Evolutionary conservation across 495 filamentous ascomycete species (phyloP), one percentile per base, ranked within the genome.

Genomic region (Venustampulla echinocandica): DNA sequence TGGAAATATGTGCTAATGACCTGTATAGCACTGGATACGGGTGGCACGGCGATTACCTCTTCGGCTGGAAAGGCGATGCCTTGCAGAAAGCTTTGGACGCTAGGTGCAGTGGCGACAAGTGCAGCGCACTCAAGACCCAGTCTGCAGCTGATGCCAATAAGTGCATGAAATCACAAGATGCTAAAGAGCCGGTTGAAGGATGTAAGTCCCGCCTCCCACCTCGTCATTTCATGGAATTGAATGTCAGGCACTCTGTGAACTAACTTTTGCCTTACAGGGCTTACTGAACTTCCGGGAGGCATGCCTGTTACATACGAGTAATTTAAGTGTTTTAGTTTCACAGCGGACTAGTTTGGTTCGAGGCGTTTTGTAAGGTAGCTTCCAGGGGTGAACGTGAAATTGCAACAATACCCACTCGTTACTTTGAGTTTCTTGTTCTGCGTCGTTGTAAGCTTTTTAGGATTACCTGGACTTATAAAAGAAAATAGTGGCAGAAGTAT

Each of bases 41-140:
- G 9, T 37, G 42, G 27, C 84, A 87, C 61, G 81, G 79, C 37
- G 84, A 87, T 67, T 87, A 87, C 66, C 55, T 88, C 49, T 83
- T 84, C 57, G 84, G 84, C 57, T 90, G 84, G 84, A 74, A 88
- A 58, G 68, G 69, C 33, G 58, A 70, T 27, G 62, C 70, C 33
- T 73, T 88, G 22, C 79, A 87, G 58, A 69, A 69, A 44, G 80
- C 77, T 46, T 67, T 84, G 64, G 36, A 47, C 66, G 15, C 66
- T 67, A 64, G 69, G 40, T 73, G 69, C 58, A 59, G 65, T 43
- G 69, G 69, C 57, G 65, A 70, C 36, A 65, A 67, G 55, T 71
- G 68, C 51, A 63, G 65, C 13, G 65, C 68, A 41, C 62, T 69
- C 39, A 66, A 61, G 50, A 64, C 63, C 46, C 73, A 76, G 63